Evolutionary conservation across 2,329 filamentous ascomycete genomes (phyloP), one percentile per base, ranked within the genome.

Genomic region (Talaromyces albobiverticillius): DNA sequence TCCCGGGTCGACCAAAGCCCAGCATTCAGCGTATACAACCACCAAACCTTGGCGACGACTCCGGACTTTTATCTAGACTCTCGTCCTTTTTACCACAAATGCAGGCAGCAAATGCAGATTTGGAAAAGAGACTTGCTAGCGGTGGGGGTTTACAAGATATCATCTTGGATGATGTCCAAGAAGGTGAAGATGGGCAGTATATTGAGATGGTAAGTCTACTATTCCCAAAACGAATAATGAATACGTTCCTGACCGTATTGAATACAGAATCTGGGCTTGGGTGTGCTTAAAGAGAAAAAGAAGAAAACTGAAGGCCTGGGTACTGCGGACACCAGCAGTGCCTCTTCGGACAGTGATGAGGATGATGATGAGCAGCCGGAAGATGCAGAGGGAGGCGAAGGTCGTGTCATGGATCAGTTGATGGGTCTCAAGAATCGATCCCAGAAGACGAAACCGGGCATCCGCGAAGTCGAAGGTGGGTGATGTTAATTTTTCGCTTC

Each of bases 241-340:
- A 22, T 8, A 11, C 20, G 16, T 18, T 46, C 13, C 20, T 40
- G 4, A 22, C n/a, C 36, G 26, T 9, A 41, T 46, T 54, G 41
- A 11, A 9, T 36, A 40, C 38, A 74, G 72, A 71, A 77, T 54
- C 64, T 77, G 45, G 73, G 74, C 5, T 60, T 77, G 10, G 75
- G 75, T 9, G 75, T 77, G 5, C 60, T 77, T 18, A 71, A 74
- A 61, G 73, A 76, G 56, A 70, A 70, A 51, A 63, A 59, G 16
- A 53, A 52, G 4, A 59, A 52, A 18, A 64, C 60, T 8, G 56
- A 56, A 16, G 56, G 57, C 43, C 20, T 51, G 32, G 53, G 22
- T 26, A 29, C 42, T 47, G 20, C 45, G n/a, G n/a, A n/a, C n/a
- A n/a, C n/a, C n/a, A 36, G 22, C 22, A 29, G 31, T 13, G 32